Evolutionary conservation across 75 land plant species (phyloP).

Genomic region (Cunninghamia lanceolata): DNA sequence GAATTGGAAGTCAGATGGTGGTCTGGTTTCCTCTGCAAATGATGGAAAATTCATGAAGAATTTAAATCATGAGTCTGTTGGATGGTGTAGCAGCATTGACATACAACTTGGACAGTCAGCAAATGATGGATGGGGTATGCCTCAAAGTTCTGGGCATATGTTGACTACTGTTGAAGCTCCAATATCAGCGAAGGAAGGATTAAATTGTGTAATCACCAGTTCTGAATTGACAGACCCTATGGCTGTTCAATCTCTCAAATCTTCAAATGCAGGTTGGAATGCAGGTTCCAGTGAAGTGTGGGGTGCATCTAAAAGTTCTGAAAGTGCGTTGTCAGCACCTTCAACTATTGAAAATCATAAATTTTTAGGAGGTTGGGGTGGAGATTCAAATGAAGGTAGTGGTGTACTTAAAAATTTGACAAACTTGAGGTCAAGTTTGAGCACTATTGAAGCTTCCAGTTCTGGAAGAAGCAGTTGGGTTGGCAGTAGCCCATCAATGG

Average conservation of each 20-base stretch:
- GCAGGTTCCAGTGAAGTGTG: background rate
- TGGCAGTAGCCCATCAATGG: background rate
- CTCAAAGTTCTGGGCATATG: constrained; percentile 3
- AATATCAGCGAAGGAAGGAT: background rate
- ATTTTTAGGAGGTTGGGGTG: background rate
- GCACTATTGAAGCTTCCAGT: background rate
- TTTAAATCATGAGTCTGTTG: background rate
- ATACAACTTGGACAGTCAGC: background rate
- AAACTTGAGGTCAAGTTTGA: background rate
- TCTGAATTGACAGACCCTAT: background rate
- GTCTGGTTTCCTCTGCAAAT: background rate
- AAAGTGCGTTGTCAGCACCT: background rate
- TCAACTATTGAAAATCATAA: background rate
- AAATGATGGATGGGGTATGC: constrained; percentile 1
- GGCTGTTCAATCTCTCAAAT: background rate
- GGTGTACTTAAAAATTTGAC: background rate
- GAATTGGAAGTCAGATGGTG: background rate
- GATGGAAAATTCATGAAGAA: background rate
- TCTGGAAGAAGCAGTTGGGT: constrained; percentile 2
- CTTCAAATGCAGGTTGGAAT: constrained; percentile 1
- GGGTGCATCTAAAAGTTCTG: constrained; percentile 4
- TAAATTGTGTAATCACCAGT: background rate
- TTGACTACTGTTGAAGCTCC: background rate
- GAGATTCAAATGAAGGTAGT: background rate
- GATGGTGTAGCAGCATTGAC: background rate